Evolutionary conservation across 2,329 filamentous ascomycete species (phyloP).

Genomic region (Stemphylium beticola): DNA sequence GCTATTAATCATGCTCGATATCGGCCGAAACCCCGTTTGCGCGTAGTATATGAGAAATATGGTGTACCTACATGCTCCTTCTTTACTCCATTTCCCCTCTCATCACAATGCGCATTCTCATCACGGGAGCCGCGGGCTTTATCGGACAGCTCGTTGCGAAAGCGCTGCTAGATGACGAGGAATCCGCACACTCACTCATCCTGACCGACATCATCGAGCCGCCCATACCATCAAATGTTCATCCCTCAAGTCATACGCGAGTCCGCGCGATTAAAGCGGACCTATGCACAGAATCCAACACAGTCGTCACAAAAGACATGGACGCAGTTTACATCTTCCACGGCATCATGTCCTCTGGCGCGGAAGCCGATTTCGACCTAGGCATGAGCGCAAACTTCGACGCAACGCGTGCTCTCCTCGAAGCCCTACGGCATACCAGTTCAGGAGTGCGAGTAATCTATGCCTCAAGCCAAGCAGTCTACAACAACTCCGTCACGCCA

Average conservation of each 20-base stretch:
- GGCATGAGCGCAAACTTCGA: constrained; percentile 65
- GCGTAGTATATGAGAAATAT: constrained; percentile 4
- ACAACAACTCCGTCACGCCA: constrained; percentile 58
- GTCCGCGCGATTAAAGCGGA: constrained; percentile 57
- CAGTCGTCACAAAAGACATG: constrained; percentile 18
- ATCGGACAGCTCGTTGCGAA: constrained; percentile 64
- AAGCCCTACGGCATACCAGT: constrained; percentile 56
- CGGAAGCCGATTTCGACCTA: constrained; percentile 64
- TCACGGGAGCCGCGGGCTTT: constrained; percentile 67
- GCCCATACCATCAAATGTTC: constrained; percentile 54
- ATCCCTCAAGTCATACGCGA: constrained; percentile 42
- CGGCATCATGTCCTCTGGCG: constrained; percentile 69
- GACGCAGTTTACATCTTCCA: constrained; percentile 61
- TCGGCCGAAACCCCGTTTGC: constrained; percentile 4
- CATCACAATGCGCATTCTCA: constrained; percentile 54
- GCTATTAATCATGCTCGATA: neutral
- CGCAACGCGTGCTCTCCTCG: constrained; percentile 59
- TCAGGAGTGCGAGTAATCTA: constrained; percentile 63
- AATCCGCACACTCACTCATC: constrained; percentile 51
- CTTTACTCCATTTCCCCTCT: neutral
- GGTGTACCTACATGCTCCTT: neutral
- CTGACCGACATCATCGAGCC: constrained; percentile 63
- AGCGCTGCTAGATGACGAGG: constrained; percentile 57
- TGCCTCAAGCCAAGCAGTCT: constrained; percentile 65
- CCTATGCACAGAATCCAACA: constrained; percentile 45